A percentile compares a stretch with the other conserved stretches of the same genome.
phyloP scores from a whole-genome alignment of 202 grass and related monocot genomes.

The Zoysia matrella region DNA sequence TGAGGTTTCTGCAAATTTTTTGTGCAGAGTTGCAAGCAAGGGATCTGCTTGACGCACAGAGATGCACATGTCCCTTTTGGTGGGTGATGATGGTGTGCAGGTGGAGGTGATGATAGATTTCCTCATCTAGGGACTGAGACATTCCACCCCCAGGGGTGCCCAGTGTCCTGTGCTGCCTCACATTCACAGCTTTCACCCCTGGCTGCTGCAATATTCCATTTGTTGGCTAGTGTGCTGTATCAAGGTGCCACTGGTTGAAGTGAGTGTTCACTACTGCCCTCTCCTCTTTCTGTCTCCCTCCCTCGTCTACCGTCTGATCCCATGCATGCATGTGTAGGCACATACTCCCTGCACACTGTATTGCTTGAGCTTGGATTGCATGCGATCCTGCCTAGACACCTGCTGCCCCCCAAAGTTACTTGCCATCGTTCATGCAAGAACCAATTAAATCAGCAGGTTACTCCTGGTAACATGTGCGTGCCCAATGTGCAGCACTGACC shows the following conservation, averaged over 20 bases:
- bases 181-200: conserved; percentile 40
- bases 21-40: conserved; percentile 58
- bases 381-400: conserved; percentile 25
- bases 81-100: conserved; percentile 62
- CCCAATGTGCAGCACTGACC: conserved; percentile 44
- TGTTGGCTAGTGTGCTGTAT: conserved; percentile 96
- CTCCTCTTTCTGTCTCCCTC: not conserved
- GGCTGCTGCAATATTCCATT: conserved; percentile 85
- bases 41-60: conserved; percentile 53
- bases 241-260: conserved; percentile 78
- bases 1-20: conserved; percentile 47
- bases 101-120: conserved; percentile 74
- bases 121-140: conserved; percentile 67
- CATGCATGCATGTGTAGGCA: conserved; percentile 18
- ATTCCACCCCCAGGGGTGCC: conserved; percentile 72
- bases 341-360: conserved; percentile 16
- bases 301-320: not conserved
- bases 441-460: conserved; percentile 9
- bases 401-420: not conserved
- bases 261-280: conserved; percentile 83
- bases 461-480: conserved; percentile 38
- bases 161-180: conserved; percentile 51
- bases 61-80: conserved; percentile 67
- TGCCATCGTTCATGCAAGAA: conserved; percentile 8
- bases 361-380: conserved; percentile 46